Base-by-base conservation (phyloP, 257 asterid species). In the Dorcoceras hygrometricum region DNA sequence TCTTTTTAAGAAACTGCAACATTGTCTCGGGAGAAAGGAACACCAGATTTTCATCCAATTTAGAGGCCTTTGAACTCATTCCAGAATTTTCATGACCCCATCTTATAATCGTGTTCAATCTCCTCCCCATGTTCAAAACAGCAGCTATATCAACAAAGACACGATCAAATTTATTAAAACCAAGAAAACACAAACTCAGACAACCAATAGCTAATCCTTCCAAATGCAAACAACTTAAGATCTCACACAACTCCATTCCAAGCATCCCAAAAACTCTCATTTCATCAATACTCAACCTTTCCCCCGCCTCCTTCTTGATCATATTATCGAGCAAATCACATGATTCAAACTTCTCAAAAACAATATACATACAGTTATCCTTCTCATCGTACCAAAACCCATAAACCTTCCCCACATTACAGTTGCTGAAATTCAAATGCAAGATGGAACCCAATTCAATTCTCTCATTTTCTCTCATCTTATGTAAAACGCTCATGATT, bases 341-440 rank as follows among this genome's bases (percentile, higher is more conserved):
- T 23, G 80, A 79, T 56, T 66, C 54, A 68, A 84, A 72, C 67
- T 79, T 77, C 87, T 86, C 78, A 34, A 70, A 79, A 55, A 82
- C 90, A 71, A 89, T 68, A 72, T 81, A 90, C 62, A 86, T 85
- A 36, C 75, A 73, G 14, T 51, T 67, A 77, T 78, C 86, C 43
- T 82, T 85, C 72, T 76, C 81, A 64, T 77, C 65, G 59, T 62
- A 83, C 97, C 99, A 93, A 79, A 88, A 79, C 6, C 99, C 99
- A 77, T 59, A 81, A 63, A 82, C 83, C 70, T 76, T 86, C 31
- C 91, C 89, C 65, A 76, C 79, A 76, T 84, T 78, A 23, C 71
- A 63, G 39, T 74, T 70, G 75, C 80, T 80, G 61, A 53, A 79
- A 64, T 80, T 50, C 18, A 78, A 78, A 68, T 69, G 72, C 6